These are phyloP conservation scores for Starmera stellimalicola DNA, from an alignment of 1,139 yeast genomes.

Conservation along the genomic window DNA sequence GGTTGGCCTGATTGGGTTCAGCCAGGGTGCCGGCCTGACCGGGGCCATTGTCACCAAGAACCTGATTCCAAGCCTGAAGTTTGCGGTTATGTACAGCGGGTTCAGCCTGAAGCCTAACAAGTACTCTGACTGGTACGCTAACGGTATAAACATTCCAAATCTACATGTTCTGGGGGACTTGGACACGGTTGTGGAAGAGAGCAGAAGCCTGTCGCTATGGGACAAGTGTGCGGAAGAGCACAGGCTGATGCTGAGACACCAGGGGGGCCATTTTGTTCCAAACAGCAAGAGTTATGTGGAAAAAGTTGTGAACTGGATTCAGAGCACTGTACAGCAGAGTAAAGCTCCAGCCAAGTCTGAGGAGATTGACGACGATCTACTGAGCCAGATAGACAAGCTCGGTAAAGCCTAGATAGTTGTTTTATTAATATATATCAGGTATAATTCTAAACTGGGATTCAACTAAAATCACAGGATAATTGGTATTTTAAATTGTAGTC, in stretches of 20 bases:
- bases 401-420: constrained; percentile 20
- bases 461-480: constrained; percentile 43
- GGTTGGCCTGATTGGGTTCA: constrained; percentile 80
- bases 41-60: constrained; percentile 41
- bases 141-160: constrained; percentile 41
- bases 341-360: constrained; percentile 3
- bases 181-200: constrained; percentile 83
- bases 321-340: constrained; percentile 6
- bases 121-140: constrained; percentile 40
- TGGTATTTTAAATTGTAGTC: constrained; percentile 48
- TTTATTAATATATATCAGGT: background rate
- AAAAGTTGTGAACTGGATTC: constrained; percentile 50
- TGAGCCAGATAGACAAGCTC: constrained; percentile 33
- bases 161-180: constrained; percentile 80
- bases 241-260: constrained; percentile 49
- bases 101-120: constrained; percentile 51
- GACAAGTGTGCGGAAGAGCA: constrained; percentile 40
- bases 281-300: constrained; percentile 52
- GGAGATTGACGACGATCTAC: constrained; percentile 24
- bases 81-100: constrained; percentile 71
- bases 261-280: constrained; percentile 87
- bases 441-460: background rate
- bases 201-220: constrained; percentile 48
- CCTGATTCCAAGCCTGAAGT: constrained; percentile 40
- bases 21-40: constrained; percentile 88